Percentiles rank a stretch among this genome's conserved stretches.
These are phyloP conservation scores for Pueraria montana DNA, from an alignment of 306 rosid species.

Conservation along the genomic window DNA sequence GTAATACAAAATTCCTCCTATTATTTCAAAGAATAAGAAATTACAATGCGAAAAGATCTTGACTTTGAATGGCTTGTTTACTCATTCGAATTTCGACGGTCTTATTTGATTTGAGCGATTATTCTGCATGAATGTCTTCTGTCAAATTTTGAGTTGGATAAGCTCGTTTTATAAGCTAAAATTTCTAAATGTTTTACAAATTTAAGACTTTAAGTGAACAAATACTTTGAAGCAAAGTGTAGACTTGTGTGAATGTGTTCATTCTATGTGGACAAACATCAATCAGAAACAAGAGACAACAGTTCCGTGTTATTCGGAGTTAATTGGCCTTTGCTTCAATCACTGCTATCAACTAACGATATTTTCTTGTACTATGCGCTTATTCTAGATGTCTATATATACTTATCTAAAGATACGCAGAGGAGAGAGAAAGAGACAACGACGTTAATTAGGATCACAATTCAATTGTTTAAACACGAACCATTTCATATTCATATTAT, in stretches of 20 bases:
- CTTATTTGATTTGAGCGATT: too few species aligned
- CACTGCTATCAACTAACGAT: background rate
- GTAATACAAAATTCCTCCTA: too few species aligned
- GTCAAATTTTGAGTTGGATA: background rate
- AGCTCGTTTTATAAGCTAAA: background rate
- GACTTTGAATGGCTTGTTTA: too few species aligned
- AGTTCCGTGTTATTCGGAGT: background rate
- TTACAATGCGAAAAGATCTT: too few species aligned
- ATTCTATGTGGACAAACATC: background rate
- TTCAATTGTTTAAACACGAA: conserved; percentile 12
- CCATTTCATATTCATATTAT: background rate
- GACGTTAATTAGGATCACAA: background rate
- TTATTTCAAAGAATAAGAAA: too few species aligned
- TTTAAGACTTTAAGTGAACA: background rate
- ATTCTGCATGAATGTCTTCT: too few species aligned
- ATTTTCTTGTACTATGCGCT: background rate
- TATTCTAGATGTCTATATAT: background rate
- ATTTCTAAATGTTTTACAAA: background rate
- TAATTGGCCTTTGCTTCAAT: conserved; percentile 15
- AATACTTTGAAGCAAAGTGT: too few species aligned
- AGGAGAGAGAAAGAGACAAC: background rate
- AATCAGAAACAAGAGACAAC: background rate
- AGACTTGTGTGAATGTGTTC: background rate
- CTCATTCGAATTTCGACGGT: too few species aligned
- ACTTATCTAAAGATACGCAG: background rate